Base-by-base conservation (phyloP, 768 basidiomycete species). In the Rhizopogon rudus region DNA sequence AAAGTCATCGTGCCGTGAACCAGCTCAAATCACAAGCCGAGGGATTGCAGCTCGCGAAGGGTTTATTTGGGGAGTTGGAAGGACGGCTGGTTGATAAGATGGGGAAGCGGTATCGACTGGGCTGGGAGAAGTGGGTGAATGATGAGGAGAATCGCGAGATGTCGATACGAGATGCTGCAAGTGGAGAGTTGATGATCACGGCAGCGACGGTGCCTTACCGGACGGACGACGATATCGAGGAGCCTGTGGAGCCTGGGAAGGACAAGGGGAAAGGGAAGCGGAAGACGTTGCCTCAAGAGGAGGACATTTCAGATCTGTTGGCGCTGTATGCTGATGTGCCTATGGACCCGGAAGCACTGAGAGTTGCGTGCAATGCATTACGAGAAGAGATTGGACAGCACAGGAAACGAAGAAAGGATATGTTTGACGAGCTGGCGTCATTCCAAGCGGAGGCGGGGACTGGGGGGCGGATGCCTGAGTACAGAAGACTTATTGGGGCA, bases 81-180 rank as follows among this genome's bases (percentile, higher is more conserved):
- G 71, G 69, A 16, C 84, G 84, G 57, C 72, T 98, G 31, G 72
- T 79, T 28, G 73, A 73, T 6, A 92, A 89, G 71, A 91, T 97
- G 84, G 88, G 86, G 17, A 80, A 80, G 62, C 77, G 88, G 60
- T 93, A 92, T 73, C 80, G 90, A 49, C 65, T 88, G 25, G 96
- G 94, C 2, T 98, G 89, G 87, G 92, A 96, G 67, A 91, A 89
- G 62, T 98, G 96, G 94, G 73, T 90, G 20, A 85, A 85, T 60
- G 88, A 88, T 54, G 91, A 98, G 72, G 88, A 91, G 65, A 74
- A 74, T 35, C 79, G 94, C 28, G 93, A 96, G 72, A 81, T 76
- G 57, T 68, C 70, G 1, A 83, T 91, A 59, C 80, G 86, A 46
- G 82, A 82, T 40, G 81, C 76, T 2, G 79, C 82, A 0, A 78